A percentile compares a stretch with the other conserved stretches of the same genome.
phyloP scores from a whole-genome alignment of 106 monocot genomes.

The Dactylorhiza incarnata region DNA sequence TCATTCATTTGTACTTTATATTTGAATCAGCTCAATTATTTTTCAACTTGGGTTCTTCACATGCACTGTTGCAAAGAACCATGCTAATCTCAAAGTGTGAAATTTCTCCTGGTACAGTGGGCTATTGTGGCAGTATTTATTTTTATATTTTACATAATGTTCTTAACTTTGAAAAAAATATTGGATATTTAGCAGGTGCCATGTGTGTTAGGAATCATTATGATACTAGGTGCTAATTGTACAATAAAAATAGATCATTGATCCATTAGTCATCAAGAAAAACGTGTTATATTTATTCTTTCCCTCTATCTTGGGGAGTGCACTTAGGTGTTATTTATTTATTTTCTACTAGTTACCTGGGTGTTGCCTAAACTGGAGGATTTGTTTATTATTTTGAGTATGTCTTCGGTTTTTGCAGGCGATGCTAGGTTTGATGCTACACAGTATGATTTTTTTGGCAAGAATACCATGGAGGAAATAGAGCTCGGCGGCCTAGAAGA shows the following conservation, averaged over 20 bases:
- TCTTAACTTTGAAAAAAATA: not conserved
- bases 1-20: not conserved
- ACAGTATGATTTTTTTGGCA: slow-evolving; percentile 18
- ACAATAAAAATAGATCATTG: not conserved
- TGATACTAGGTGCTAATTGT: not conserved
- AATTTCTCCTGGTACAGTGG: not conserved
- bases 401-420: slow-evolving; percentile 1
- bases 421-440: slow-evolving; percentile 18
- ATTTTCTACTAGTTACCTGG: not conserved
- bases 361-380: not conserved
- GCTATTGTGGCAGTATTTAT: not conserved
- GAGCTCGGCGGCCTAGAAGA: slow-evolving; percentile 16
- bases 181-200: not conserved
- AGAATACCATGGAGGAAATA: slow-evolving; percentile 3
- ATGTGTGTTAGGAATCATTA: not conserved
- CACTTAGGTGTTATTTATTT: not conserved
- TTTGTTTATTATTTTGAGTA: not conserved
- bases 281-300: not conserved
- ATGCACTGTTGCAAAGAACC: not conserved
- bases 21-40: not conserved
- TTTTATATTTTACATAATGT: not conserved
- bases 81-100: not conserved
- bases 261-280: too few relatives aligned
- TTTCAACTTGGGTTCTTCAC: not conserved
- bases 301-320: not conserved